phyloP scores from a whole-genome alignment of 495 filamentous ascomycete genomes.

The Penicillium ucsense region DNA sequence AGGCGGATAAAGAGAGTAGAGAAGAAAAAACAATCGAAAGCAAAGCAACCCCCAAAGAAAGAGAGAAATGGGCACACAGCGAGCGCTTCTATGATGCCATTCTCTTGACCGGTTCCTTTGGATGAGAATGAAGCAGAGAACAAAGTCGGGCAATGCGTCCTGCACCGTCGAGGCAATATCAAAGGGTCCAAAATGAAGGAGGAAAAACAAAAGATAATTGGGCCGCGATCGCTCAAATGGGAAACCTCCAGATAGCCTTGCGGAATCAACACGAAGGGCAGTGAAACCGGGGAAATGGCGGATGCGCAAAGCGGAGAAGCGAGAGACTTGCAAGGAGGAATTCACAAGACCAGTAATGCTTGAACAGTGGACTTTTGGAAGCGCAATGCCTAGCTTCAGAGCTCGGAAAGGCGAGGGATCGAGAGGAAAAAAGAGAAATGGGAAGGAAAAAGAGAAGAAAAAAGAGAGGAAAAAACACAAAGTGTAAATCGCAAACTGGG shows the following conservation, averaged over 20 bases:
- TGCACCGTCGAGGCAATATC: too few relatives aligned
- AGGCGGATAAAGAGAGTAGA: slow-evolving; percentile 5
- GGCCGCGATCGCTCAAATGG: background rate
- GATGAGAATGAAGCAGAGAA: background rate
- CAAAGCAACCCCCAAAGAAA: slow-evolving; percentile 1
- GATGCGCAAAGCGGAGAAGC: slow-evolving; percentile 6
- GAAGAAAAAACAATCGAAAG: slow-evolving; percentile 5
- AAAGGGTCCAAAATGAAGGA: background rate
- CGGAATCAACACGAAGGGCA: background rate
- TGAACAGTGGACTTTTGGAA: too few relatives aligned
- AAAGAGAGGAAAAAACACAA: slow-evolving; percentile 4
- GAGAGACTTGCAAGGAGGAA: background rate
- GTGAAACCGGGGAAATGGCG: slow-evolving; percentile 1
- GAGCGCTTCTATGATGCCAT: slow-evolving; percentile 1
- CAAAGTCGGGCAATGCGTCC: background rate
- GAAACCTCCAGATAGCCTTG: background rate
- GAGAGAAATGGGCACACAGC: background rate
- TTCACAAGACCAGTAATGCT: too few relatives aligned
- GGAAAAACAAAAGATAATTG: background rate
- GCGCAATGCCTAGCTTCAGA: too few relatives aligned
- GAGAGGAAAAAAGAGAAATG: slow-evolving; percentile 3
- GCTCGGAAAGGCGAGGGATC: too few relatives aligned
- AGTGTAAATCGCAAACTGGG: slow-evolving; percentile 6
- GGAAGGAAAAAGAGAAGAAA: slow-evolving; percentile 8
- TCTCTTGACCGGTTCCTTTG: background rate